Evolutionary conservation across 148 eudicot species (phyloP).

Genomic region (Cornus kousa): DNA sequence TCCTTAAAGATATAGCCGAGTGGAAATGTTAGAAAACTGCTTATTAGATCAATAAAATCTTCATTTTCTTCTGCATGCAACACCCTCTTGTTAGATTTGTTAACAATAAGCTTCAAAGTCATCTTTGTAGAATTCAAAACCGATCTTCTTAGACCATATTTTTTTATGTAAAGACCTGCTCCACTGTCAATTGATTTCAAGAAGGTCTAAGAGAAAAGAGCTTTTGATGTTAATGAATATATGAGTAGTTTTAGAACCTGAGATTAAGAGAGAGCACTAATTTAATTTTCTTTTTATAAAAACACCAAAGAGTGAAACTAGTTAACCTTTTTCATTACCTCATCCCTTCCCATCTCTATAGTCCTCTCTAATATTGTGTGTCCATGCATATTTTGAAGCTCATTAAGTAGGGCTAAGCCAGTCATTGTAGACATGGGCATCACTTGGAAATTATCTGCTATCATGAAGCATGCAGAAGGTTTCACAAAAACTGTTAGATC

Average conservation of each 20-base stretch:
- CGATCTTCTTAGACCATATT: not conserved
- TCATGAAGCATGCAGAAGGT: not conserved
- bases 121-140: too few relatives aligned
- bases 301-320: too few relatives aligned
- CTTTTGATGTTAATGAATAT: not conserved
- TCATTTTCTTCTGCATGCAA: conserved; percentile 4
- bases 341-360: not conserved
- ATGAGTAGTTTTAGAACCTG: conserved; percentile 1
- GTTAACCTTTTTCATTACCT: not conserved
- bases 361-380: too few relatives aligned
- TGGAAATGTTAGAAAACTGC: conserved; percentile 8
- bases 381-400: not conserved
- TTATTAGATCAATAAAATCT: conserved; percentile 5
- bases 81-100: not conserved
- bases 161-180: too few relatives aligned
- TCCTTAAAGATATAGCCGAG: conserved; percentile 5
- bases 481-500: not conserved
- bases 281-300: too few relatives aligned
- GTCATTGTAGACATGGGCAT: not conserved
- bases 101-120: not conserved
- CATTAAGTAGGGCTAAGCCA: not conserved
- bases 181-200: not conserved
- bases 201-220: not conserved
- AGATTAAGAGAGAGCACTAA: too few relatives aligned
- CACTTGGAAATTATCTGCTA: not conserved